Base-by-base conservation (phyloP, 805 yeast genomes). In the Sugiyamaella valdiviana region DNA sequence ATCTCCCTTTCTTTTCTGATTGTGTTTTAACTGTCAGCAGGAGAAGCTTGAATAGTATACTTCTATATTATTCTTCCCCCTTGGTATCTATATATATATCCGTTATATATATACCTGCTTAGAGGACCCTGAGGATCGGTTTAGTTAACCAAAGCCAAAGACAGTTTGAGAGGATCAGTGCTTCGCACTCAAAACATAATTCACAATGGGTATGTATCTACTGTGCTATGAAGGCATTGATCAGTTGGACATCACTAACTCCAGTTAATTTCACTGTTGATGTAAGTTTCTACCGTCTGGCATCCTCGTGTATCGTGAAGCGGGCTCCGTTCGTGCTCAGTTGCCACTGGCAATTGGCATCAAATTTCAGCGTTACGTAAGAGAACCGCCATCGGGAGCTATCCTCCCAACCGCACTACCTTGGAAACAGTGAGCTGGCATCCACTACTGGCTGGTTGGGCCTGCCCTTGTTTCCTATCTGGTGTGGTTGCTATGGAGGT, bases 161-260 rank as follows among this genome's bases (percentile, higher is more conserved):
- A 39, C 42, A 20, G 17, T 39, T n/a, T 21, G 20, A 39, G 19
- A 23, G 42, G 39, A 36, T 17, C 21, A 39, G 42, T 39, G 42
- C 24, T 16, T n/a, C 23, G 42, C 49, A 50, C 49, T 36, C 17
- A 39, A 53, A 49, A 44, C 39, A 45, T 49, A 43, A 46, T 57
- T 55, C 56, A 60, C 52, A 53, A 62, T 62, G 65, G 65, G 64
- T 61, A 58, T 36, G 64, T 57, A 43, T 36, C 14, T 19, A 12
- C 2, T 6, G n/a, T 26, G 14, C 7, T 12, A n/a, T n/a, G 10
- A 26, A 10, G 32, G n/a, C 32, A 26, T 26, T 26, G 32, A 7
- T 10, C 32, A 12, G 9, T n/a, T 10, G 32, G 10, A 26, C 32
- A 7, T 4, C 32, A 39, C 35, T 37, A 47, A 23, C 47, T 26